Evolutionary conservation across 192 early-diverging fungal species (phyloP).

Genomic region (Gamsiella multidivaricata): DNA sequence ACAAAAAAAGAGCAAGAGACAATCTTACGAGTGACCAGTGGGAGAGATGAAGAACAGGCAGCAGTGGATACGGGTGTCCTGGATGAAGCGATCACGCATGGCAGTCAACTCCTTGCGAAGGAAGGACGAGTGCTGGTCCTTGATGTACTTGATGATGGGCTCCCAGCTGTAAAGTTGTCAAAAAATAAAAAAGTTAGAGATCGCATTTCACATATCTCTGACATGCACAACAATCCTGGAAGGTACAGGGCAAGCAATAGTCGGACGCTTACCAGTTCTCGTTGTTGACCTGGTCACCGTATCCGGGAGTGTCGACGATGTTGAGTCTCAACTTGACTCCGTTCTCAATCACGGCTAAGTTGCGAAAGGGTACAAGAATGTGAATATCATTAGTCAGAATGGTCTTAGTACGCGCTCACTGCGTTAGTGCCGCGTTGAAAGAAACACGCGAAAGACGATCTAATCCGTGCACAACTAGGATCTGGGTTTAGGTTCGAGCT

Average conservation of each 20-base stretch:
- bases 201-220: not conserved
- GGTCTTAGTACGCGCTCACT: too few relatives aligned
- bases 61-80: constrained; percentile 95
- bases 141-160: constrained; percentile 98
- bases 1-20: not conserved
- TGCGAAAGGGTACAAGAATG: constrained; percentile 1
- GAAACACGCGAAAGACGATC: too few relatives aligned
- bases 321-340: constrained; percentile 93
- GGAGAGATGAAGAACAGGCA: constrained; percentile 97
- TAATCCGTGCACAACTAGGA: too few relatives aligned
- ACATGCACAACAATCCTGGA: not conserved
- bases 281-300: constrained; percentile 99
- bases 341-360: constrained; percentile 92
- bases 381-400: too few relatives aligned
- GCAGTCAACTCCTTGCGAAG: constrained; percentile 93
- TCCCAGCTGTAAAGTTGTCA: constrained; percentile 77
- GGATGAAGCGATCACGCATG: constrained; percentile 87
- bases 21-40: constrained; percentile 88
- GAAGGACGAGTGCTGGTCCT: constrained; percentile 97
- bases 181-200: not conserved
- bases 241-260: too few relatives aligned
- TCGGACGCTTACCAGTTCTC: constrained; percentile 89
- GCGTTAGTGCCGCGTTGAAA: too few relatives aligned
- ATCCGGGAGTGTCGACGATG: constrained; percentile 98
- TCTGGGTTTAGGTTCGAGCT: too few relatives aligned